phyloP scores from a whole-genome alignment of 306 rosid species.

The Amphicarpaea edgeworthii region DNA sequence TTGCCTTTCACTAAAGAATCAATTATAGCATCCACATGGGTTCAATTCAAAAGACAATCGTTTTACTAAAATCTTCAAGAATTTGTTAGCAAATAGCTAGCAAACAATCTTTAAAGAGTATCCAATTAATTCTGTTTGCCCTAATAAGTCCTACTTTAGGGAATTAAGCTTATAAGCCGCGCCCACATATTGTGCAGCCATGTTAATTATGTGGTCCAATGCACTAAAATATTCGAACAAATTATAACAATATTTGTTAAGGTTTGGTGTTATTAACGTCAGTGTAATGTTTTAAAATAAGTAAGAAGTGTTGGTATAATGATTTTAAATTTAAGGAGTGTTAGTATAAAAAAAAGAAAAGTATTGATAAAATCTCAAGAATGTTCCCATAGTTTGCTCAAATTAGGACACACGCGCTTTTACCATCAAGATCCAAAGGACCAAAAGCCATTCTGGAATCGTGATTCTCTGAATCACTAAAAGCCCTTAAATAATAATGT shows the following conservation, averaged over 20 bases:
- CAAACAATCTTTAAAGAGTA: background rate
- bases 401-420: background rate
- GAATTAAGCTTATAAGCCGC: background rate
- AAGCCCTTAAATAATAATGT: background rate
- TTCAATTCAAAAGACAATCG: background rate
- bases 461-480: background rate
- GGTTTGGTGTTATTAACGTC: no score
- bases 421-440: background rate
- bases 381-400: no score
- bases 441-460: background rate
- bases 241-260: no score
- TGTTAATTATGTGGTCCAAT: background rate
- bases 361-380: no score
- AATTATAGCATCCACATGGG: background rate
- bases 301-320: no score
- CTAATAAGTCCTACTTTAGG: background rate
- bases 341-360: no score
- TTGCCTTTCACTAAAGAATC: background rate
- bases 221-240: no score
- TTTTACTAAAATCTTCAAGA: background rate
- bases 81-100: background rate
- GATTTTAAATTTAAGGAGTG: no score
- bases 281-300: no score
- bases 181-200: background rate
- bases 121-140: background rate